Evolutionary conservation across 2,329 filamentous ascomycete genomes (phyloP), one percentile per base, ranked within the genome.

Genomic region (Septoria petroselini): DNA sequence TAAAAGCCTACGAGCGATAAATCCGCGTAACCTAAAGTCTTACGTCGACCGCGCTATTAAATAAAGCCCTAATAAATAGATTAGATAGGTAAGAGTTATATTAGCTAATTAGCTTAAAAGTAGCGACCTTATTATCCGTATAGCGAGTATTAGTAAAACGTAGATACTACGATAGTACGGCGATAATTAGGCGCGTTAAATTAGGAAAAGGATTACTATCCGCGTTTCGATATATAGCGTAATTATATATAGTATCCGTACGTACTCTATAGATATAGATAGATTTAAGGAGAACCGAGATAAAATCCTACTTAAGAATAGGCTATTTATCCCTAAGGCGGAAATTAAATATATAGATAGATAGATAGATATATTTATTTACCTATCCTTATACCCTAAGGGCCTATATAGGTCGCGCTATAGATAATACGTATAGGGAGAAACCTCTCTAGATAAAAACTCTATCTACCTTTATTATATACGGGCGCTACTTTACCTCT

Each of bases 271-370:
- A 37, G 31, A 46, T 38, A 46, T 46, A 46, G 21, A 46, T 4
- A 39, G 39, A 21, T 46, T 46, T 9, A 9, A 47, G 34, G 2
- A 47, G 34, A 40, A 47, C 15, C 23, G 23, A 18, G 15, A 37
- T 30, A 37, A 5, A 18, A 47, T 47, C 21, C 34, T 47, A 31
- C 27, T 27, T 15, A 17, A 47, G 19, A 47, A 47, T 30, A 47
- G 23, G 23, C 29, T 25, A 29, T 47, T 47, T 39, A 47, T 47
- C 25, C 21, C 21, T 15, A 27, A 15, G 19, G 33, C 12, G 15
- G 29, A 47, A 27, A 47, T 47, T 31, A 47, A 34, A 30, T 47
- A 39, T 31, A 47, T 47, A 35, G 34, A n/a, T n/a, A n/a, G n/a
- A n/a, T n/a, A n/a, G n/a, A n/a, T n/a, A n/a, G n/a, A n/a, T n/a